Percentiles rank a stretch among this genome's conserved stretches.
Conservation (phyloP, 192 early-diverging fungal species). For the Coemansia javaensis region DNA sequence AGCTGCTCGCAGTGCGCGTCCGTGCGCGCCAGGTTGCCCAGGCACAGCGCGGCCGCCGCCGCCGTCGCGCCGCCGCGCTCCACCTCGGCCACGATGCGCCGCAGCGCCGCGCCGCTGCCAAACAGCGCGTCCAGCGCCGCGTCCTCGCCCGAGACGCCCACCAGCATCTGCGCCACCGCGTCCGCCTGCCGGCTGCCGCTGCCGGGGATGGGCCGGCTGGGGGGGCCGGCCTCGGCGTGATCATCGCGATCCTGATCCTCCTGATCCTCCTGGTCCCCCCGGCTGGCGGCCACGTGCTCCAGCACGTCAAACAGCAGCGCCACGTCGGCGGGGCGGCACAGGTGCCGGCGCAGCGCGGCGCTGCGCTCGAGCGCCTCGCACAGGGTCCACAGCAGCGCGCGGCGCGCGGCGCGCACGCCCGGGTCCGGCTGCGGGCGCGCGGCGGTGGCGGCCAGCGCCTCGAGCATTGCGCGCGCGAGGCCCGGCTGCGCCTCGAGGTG, state of each 20-base stretch:
- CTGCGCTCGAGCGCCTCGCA: constrained; percentile 39
- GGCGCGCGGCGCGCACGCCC: constrained; percentile 14
- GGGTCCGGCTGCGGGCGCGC: neutral
- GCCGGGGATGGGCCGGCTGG: constrained; percentile 24
- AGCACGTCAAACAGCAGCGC: constrained; percentile 27
- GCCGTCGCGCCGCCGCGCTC: constrained; percentile 21
- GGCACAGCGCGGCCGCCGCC: constrained; percentile 53
- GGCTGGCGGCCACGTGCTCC: constrained; percentile 10
- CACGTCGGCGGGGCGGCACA: constrained; percentile 23
- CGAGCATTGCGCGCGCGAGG: constrained; percentile 9
- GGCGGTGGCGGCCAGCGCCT: constrained; percentile 4
- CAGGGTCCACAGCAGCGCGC: constrained; percentile 39
- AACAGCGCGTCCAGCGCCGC: constrained; percentile 30
- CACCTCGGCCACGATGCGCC: constrained; percentile 9
- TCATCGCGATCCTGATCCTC: constrained; percentile 1
- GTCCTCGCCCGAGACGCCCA: constrained; percentile 40
- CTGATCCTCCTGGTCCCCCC: neutral
- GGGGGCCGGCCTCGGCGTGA: neutral
- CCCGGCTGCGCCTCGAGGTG: constrained; percentile 17
- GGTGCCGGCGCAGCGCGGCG: constrained; percentile 17
- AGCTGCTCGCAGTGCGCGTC: constrained; percentile 62
- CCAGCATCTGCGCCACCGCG: constrained; percentile 34
- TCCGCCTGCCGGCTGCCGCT: constrained; percentile 21
- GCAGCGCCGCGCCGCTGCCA: constrained; percentile 7
- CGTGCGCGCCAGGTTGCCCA: constrained; percentile 70